Evolutionary conservation across 768 basidiomycete genomes (phyloP), one percentile per base, ranked within the genome.

Genomic region (Hypholoma fasciculare): DNA sequence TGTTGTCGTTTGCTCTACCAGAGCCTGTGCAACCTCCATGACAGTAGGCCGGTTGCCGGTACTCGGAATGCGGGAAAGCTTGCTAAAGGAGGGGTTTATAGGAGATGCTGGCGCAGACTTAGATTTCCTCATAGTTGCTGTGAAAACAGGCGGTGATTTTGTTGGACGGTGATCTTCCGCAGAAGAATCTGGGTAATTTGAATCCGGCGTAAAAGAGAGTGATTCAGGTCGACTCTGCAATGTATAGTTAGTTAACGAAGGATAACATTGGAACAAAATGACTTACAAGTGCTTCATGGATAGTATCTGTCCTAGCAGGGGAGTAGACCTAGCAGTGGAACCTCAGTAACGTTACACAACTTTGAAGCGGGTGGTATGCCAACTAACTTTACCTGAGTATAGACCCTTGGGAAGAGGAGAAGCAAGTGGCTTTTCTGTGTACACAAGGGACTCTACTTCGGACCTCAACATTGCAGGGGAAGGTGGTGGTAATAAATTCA

Each of bases 11-110:
- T 51, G 60, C 30, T 81, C 76, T 36, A 68, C 76, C 54, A 90
- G 67, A 8, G 82, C 80, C 67, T 86, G 87, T 2, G 88, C 89
- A 11, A 92, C 83, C 42, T 92, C 89, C 90, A 92, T 92, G 20
- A 85, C 89, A 13, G 85, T 83, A 17, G 87, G 83, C 58, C 91
- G 76, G 52, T 82, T 84, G 14, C 88, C 88, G 5, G 88, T 82
- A 64, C 83, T 89, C 4, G 88, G 83, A 52, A 87, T 86, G 19
- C 88, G 84, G 46, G 72, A 57, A 64, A 81, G 82, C 52, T 77
- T 79, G 3, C 72, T 65, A 5, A 81, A 76, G 1, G 78, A 71
- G 3, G 66, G 60, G 1, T 71, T 60, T 19, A 68, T 39, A 23
- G 57, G 49, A 23, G 59, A 48, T 40, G 54, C 39, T 26, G 61